Conservation (phyloP, 805 yeast genomes). For the Lachancea meyersii region DNA sequence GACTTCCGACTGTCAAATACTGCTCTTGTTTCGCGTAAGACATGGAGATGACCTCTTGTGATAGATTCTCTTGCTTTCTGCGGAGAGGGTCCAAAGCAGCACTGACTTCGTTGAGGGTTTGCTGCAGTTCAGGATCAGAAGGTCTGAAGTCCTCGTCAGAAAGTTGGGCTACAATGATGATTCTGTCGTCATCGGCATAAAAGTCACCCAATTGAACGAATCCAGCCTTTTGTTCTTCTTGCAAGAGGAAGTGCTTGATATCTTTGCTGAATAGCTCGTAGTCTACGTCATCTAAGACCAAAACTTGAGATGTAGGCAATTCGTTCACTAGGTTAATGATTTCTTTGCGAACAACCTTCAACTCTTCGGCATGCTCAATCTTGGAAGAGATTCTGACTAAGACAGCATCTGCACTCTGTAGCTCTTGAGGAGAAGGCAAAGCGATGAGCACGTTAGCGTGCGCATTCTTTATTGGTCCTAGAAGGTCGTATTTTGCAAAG, state of each 20-base stretch:
- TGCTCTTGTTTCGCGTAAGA: conserved; percentile 50
- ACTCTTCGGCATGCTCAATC: conserved; percentile 41
- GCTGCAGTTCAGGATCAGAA: conserved; percentile 50
- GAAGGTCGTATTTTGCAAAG: conserved; percentile 47
- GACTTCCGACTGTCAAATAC: conserved; percentile 15
- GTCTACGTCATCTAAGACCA: conserved; percentile 58
- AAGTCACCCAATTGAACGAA: conserved; percentile 53
- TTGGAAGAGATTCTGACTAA: conserved; percentile 56
- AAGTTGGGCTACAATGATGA: conserved; percentile 49
- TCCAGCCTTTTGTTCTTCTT: conserved; percentile 39
- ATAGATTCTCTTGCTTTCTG: conserved; percentile 48
- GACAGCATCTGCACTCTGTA: conserved; percentile 45
- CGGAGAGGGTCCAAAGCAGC: conserved; percentile 52
- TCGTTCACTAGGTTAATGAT: conserved; percentile 69
- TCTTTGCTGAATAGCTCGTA: conserved; percentile 33
- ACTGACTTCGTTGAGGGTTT: conserved; percentile 49
- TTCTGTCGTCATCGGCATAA: conserved; percentile 39
- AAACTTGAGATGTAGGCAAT: conserved; percentile 60
- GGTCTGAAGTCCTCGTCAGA: conserved; percentile 69
- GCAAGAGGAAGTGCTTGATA: conserved; percentile 22
- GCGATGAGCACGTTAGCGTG: conserved; percentile 41
- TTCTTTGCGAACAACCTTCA: conserved; percentile 60
- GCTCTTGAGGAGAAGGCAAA: conserved; percentile 41
- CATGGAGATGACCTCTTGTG: conserved; percentile 45
- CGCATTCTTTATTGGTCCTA: conserved; percentile 37